phyloP scores from a whole-genome alignment of 306 rosid genomes.

The Cajanus cajan region DNA sequence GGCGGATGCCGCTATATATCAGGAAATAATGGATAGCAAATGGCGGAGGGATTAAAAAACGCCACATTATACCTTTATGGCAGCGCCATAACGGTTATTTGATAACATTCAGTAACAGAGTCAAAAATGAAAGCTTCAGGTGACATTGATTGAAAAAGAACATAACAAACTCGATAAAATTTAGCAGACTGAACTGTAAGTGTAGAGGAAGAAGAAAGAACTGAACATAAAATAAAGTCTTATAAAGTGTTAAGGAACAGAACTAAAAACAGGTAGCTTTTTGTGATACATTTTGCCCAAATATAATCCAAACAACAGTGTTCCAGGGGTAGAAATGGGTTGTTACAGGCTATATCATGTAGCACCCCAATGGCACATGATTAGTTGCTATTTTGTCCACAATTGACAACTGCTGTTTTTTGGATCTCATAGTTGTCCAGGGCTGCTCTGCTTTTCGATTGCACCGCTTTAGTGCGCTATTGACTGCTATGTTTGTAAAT shows the following conservation, averaged over 20 bases:
- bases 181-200: not conserved
- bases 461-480: too few species aligned
- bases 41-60: too few species aligned
- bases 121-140: not conserved
- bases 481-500: conserved; percentile 1
- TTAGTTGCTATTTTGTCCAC: not conserved
- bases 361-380: not conserved
- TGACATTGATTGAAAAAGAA: not conserved
- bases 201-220: not conserved
- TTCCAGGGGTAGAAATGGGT: not conserved
- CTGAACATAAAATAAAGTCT: not conserved
- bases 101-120: too few species aligned
- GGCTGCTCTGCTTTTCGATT: too few species aligned
- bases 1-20: too few species aligned
- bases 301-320: not conserved
- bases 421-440: not conserved
- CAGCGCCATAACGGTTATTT: too few species aligned
- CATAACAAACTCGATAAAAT: not conserved
- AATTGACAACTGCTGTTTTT: not conserved
- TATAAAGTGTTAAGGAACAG: not conserved
- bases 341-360: not conserved
- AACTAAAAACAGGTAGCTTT: not conserved
- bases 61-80: too few species aligned
- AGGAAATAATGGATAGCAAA: too few species aligned
- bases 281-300: not conserved